phyloP scores from a whole-genome alignment of 371 early-diverging fungal species.

The Rhizopus arrhizus region DNA sequence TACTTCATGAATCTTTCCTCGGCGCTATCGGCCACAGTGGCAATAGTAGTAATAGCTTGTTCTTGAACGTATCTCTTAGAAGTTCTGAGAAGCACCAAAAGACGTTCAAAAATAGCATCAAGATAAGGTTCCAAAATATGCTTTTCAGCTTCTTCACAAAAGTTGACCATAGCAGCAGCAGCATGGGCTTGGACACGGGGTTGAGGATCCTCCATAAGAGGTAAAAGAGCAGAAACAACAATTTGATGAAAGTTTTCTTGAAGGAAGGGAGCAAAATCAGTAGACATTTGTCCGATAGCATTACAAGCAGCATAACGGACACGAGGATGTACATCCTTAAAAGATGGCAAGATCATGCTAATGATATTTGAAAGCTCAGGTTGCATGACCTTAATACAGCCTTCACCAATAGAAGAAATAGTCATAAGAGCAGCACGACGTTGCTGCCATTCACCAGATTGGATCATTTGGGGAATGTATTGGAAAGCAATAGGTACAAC shows the following conservation, averaged over 20 bases:
- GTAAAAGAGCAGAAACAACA: constrained; percentile 79
- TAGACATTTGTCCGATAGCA: constrained; percentile 94
- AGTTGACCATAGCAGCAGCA: constrained; percentile 96
- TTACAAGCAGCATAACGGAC: constrained; percentile 97
- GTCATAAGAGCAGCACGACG: constrained; percentile 94
- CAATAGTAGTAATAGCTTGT: constrained; percentile 96
- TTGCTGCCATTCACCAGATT: constrained; percentile 86
- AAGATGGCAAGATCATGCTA: constrained; percentile 77
- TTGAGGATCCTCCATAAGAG: constrained; percentile 83
- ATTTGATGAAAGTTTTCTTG: constrained; percentile 80
- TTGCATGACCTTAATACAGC: constrained; percentile 91
- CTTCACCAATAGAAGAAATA: constrained; percentile 94
- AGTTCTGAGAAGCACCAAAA: constrained; percentile 79
- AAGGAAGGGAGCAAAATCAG: constrained; percentile 89
- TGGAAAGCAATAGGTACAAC: constrained; percentile 89
- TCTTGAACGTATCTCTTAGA: constrained; percentile 91
- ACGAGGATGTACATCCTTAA: constrained; percentile 92
- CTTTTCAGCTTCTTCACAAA: constrained; percentile 85
- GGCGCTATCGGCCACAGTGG: constrained; percentile 95
- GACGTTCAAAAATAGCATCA: constrained; percentile 84
- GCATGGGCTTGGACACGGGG: constrained; percentile 94
- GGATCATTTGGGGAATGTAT: constrained; percentile 87
- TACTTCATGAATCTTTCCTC: constrained; percentile 87
- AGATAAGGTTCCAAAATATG: constrained; percentile 83
- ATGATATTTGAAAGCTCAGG: constrained; percentile 85